These are phyloP conservation scores for Botrytis tulipae DNA, from an alignment of 2,329 filamentous ascomycete genomes.

Conservation along the genomic window DNA sequence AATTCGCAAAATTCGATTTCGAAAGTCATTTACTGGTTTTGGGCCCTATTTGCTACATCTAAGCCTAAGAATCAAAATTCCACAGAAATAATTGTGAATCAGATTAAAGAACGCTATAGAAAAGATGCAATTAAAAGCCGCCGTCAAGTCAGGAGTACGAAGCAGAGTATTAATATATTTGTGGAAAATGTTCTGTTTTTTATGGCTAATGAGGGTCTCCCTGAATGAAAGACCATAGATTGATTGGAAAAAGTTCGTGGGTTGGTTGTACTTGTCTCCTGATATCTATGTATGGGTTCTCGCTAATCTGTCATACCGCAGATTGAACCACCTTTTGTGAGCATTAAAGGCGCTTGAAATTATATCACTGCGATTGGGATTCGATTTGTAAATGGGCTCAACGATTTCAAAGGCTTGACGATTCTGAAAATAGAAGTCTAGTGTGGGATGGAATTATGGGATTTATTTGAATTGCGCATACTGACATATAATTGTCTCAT, in stretches of 20 bases:
- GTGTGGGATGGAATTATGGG: neutral
- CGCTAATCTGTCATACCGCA: accelerated
- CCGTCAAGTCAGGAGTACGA: neutral
- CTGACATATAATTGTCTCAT: neutral
- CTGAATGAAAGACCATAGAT: neutral
- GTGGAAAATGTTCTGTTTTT: neutral
- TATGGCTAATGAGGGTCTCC: neutral
- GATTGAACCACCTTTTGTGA: neutral
- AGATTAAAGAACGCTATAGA: neutral
- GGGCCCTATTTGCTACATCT: neutral
- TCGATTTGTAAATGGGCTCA: neutral
- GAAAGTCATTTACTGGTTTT: neutral
- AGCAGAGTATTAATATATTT: neutral
- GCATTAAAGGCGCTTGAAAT: neutral
- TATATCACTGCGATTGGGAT: neutral
- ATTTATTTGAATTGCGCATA: neutral
- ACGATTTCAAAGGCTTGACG: neutral
- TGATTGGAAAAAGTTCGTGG: accelerated
- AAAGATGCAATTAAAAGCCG: neutral
- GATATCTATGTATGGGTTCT: neutral
- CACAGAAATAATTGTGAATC: neutral
- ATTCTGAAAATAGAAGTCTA: neutral
- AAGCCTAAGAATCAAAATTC: neutral
- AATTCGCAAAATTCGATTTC: neutral
- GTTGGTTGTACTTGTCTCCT: neutral